Conservation (phyloP, 345 rosid species). For the Syzygium jambos region DNA sequence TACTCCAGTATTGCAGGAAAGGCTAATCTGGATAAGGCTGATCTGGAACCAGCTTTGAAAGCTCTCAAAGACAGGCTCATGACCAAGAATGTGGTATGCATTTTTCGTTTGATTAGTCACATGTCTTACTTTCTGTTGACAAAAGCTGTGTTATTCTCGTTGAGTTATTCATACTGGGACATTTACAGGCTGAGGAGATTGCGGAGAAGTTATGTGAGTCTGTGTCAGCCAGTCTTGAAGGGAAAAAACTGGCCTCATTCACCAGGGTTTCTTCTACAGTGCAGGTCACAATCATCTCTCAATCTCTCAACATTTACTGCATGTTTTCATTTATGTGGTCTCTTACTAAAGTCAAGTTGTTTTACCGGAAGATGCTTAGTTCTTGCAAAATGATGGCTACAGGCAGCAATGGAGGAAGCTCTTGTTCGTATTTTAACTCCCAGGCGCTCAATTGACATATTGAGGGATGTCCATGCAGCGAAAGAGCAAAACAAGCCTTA, state of each 20-base stretch:
- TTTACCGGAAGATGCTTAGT: not conserved
- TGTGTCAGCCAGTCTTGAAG: slow-evolving; percentile 91
- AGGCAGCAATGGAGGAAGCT: slow-evolving; percentile 98
- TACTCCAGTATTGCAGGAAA: slow-evolving; percentile 87
- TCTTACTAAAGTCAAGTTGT: not conserved
- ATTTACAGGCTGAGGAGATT: slow-evolving; percentile 89
- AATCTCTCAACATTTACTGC: not conserved
- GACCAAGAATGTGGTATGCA: slow-evolving; percentile 97
- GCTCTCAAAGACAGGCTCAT: slow-evolving; percentile 97
- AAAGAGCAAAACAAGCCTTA: slow-evolving; percentile 92
- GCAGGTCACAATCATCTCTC: slow-evolving; percentile 41
- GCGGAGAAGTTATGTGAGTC: slow-evolving; percentile 99
- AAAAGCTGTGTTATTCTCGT: not conserved
- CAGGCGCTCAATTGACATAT: slow-evolving; percentile 87
- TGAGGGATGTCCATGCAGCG: slow-evolving; percentile 90
- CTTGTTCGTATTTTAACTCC: slow-evolving; percentile 96
- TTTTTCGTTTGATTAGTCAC: slow-evolving; percentile 4
- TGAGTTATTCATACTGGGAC: not conserved
- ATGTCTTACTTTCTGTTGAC: not conserved
- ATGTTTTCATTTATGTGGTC: not conserved
- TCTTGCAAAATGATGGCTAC: slow-evolving; percentile 6
- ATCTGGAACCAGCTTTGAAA: slow-evolving; percentile 86
- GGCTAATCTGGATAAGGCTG: slow-evolving; percentile 88
- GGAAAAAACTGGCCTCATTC: slow-evolving; percentile 92
- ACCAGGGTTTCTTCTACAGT: slow-evolving; percentile 96